phyloP scores from a whole-genome alignment of 1,139 yeast genomes.

The Blastobotrys arbuscula region DNA sequence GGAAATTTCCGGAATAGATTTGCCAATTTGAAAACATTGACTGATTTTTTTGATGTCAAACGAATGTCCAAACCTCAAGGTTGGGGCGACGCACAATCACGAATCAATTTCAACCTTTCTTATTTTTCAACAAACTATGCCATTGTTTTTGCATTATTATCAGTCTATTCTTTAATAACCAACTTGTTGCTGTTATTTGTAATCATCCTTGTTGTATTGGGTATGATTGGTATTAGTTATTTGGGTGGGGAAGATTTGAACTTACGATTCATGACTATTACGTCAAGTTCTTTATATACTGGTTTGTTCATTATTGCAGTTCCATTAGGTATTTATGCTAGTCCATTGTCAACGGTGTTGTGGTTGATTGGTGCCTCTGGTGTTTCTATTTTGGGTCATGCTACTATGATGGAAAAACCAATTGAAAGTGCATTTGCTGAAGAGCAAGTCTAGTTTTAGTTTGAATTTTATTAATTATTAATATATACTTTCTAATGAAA shows the following conservation, averaged over 20 bases:
- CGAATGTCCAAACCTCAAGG: constrained; percentile 86
- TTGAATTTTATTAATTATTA: background rate
- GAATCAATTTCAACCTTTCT: constrained; percentile 79
- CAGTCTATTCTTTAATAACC: constrained; percentile 69
- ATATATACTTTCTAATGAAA: too few relatives aligned
- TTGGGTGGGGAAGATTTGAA: constrained; percentile 79
- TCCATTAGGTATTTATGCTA: constrained; percentile 88
- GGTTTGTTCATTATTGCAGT: constrained; percentile 62
- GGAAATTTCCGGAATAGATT: constrained; percentile 54
- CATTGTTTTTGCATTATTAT: constrained; percentile 63
- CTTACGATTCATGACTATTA: constrained; percentile 39
- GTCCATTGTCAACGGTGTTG: constrained; percentile 88
- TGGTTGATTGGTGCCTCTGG: constrained; percentile 97
- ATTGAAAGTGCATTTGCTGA: constrained; percentile 96
- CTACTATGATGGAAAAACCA: constrained; percentile 93
- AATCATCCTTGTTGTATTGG: constrained; percentile 50
- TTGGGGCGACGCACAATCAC: constrained; percentile 81
- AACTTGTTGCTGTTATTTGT: constrained; percentile 82
- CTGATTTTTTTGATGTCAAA: constrained; percentile 88
- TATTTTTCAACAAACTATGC: constrained; percentile 87
- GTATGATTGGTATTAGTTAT: constrained; percentile 71
- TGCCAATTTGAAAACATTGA: constrained; percentile 77
- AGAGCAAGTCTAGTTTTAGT: constrained; percentile 45
- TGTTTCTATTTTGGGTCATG: constrained; percentile 83
- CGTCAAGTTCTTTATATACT: constrained; percentile 84